phyloP scores from a whole-genome alignment of 495 filamentous ascomycete genomes.

The Neurospora sp. region DNA sequence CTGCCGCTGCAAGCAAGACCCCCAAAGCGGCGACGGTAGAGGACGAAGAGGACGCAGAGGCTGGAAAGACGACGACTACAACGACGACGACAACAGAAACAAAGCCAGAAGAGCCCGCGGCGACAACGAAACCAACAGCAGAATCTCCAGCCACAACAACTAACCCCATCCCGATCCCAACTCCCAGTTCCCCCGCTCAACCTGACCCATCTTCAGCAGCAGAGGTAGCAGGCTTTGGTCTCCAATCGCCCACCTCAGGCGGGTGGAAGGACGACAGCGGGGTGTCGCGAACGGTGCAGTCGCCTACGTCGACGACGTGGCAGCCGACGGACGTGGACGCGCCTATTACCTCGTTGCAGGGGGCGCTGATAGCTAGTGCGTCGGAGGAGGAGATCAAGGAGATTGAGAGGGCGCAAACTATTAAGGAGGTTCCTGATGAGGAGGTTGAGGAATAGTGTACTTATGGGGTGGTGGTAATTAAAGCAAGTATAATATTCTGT shows the following conservation, averaged over 20 bases:
- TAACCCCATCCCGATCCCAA: background rate
- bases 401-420: slow-evolving; percentile 27
- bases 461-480: background rate
- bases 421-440: slow-evolving; percentile 23
- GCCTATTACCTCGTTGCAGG: slow-evolving; percentile 22
- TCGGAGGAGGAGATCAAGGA: slow-evolving; percentile 28
- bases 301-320: slow-evolving; percentile 35
- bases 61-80: background rate
- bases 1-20: background rate
- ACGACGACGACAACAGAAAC: background rate
- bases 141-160: background rate
- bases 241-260: slow-evolving; percentile 29
- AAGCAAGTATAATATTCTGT: background rate
- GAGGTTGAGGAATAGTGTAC: slow-evolving; percentile 4
- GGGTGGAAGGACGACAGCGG: slow-evolving; percentile 19
- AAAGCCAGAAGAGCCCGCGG: background rate
- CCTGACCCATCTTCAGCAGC: background rate
- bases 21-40: background rate
- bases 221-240: slow-evolving; percentile 2
- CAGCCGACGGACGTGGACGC: slow-evolving; percentile 28
- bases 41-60: background rate
- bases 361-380: slow-evolving; percentile 18
- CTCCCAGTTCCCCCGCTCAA: background rate
- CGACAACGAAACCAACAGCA: background rate
- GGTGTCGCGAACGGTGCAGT: slow-evolving; percentile 26